Conservation (phyloP, 2,329 filamentous ascomycete genomes). For the Escovopsis weberi region DNA sequence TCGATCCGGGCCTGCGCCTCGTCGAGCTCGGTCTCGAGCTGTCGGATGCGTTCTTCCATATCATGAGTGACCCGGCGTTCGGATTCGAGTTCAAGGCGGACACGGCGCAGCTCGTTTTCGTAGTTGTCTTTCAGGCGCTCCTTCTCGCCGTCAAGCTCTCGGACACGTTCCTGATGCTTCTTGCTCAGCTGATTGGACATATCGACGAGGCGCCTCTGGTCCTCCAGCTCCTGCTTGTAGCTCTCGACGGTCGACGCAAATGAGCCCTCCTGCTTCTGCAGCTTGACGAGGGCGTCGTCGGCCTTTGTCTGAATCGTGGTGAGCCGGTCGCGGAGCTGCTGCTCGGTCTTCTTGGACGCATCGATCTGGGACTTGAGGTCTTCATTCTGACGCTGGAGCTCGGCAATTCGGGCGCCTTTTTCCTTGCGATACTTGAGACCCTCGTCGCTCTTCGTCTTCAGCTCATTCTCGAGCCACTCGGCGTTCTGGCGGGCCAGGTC, state of each 20-base stretch:
- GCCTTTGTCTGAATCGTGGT: conserved; percentile 76
- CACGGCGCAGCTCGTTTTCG: conserved; percentile 41
- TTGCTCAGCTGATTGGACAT: conserved; percentile 64
- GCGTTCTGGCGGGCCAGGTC: conserved; percentile 78
- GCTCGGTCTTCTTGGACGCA: conserved; percentile 63
- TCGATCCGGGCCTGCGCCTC: conserved; percentile 35
- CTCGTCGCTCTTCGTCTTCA: conserved; percentile 80
- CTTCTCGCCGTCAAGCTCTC: conserved; percentile 54
- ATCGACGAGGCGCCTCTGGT: conserved; percentile 65
- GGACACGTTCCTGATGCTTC: conserved; percentile 54
- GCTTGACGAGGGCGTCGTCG: conserved; percentile 66
- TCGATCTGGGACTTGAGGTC: conserved; percentile 68
- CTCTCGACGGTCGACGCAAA: conserved; percentile 71
- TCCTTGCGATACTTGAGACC: conserved; percentile 86
- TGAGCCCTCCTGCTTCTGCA: conserved; percentile 76
- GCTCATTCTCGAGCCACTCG: conserved; percentile 84
- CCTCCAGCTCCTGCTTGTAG: conserved; percentile 75
- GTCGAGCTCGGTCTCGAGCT: conserved; percentile 39
- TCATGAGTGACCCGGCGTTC: conserved; percentile 31
- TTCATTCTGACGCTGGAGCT: conserved; percentile 78
- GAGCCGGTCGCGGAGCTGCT: conserved; percentile 64
- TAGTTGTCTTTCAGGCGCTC: conserved; percentile 47
- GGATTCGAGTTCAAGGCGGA: conserved; percentile 43
- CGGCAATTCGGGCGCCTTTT: conserved; percentile 77
- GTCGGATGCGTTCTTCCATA: conserved; percentile 32